These are phyloP conservation scores for Aspergillus awamori DNA, from an alignment of 2,329 filamentous ascomycete species.

Conservation along the genomic window DNA sequence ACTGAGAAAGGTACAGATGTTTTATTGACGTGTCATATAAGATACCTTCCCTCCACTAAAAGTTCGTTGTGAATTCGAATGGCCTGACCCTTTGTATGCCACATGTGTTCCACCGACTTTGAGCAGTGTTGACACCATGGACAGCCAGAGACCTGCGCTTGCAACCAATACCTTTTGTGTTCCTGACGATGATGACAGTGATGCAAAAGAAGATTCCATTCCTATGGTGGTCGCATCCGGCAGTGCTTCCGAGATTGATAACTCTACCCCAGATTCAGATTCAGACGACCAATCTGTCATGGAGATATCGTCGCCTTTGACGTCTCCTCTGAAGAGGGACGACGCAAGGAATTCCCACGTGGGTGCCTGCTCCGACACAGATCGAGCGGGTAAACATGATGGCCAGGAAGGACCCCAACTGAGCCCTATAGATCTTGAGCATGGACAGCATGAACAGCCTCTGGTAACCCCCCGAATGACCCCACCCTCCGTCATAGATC, in stretches of 20 bases:
- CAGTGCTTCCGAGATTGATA: constrained; percentile 14
- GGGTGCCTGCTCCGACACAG: not conserved
- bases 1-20: not conserved
- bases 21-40: constrained; percentile 27
- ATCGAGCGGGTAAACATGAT: not conserved
- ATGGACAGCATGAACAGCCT: constrained; percentile 21
- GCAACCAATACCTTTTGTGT: constrained; percentile 45
- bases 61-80: constrained; percentile 35
- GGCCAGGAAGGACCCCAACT: constrained; percentile 11
- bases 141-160: constrained; percentile 10
- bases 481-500: constrained; percentile 16
- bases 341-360: not conserved
- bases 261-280: constrained; percentile 19
- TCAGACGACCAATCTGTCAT: constrained; percentile 24
- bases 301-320: constrained; percentile 28
- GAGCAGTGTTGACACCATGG: constrained; percentile 14
- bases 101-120: not conserved
- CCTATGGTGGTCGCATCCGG: constrained; percentile 10
- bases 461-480: constrained; percentile 29
- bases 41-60: constrained; percentile 38
- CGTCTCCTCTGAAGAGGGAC: constrained; percentile 25
- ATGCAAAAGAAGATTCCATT: constrained; percentile 24
- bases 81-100: constrained; percentile 29
- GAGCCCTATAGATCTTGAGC: constrained; percentile 21
- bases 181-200: constrained; percentile 44